Percentiles rank a stretch among this genome's conserved stretches.
phyloP scores from a whole-genome alignment of 2,329 filamentous ascomycete species.

The Trichoderma sp. region DNA sequence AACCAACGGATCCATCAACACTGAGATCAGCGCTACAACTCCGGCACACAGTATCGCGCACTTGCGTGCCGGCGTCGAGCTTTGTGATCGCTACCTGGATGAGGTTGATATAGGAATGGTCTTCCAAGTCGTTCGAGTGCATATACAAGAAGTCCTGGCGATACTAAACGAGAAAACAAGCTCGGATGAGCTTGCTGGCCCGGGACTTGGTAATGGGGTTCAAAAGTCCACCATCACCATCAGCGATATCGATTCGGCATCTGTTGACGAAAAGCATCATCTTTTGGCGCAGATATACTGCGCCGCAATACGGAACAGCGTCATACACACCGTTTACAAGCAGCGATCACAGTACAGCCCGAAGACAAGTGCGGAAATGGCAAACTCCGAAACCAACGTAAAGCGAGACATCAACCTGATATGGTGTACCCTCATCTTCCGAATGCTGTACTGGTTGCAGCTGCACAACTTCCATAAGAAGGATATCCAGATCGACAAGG shows the following conservation, averaged over 20 bases:
- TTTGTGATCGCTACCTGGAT: constrained; percentile 2
- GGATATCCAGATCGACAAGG: constrained; percentile 3
- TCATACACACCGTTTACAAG: neutral
- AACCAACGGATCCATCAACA: neutral
- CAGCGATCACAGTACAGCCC: neutral
- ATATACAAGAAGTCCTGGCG: neutral
- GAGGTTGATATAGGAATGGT: neutral
- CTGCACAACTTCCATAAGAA: constrained; percentile 4
- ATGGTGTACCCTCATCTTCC: neutral
- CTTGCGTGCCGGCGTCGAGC: neutral
- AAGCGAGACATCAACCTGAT: constrained; percentile 3
- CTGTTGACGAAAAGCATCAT: neutral
- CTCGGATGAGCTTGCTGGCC: neutral
- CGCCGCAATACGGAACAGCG: neutral
- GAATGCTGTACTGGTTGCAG: constrained; percentile 5
- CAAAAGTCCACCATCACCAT: neutral
- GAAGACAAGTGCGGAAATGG: neutral
- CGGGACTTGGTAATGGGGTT: too few species aligned
- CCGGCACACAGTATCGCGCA: neutral
- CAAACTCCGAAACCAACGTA: neutral
- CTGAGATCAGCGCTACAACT: neutral
- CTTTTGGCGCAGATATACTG: neutral
- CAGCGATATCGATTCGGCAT: neutral
- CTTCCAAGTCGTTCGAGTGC: neutral
- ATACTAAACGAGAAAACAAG: neutral